Evolutionary conservation across 83 land plant genomes (phyloP), one percentile per base, ranked within the genome.

Genomic region (Larix sibirica): DNA sequence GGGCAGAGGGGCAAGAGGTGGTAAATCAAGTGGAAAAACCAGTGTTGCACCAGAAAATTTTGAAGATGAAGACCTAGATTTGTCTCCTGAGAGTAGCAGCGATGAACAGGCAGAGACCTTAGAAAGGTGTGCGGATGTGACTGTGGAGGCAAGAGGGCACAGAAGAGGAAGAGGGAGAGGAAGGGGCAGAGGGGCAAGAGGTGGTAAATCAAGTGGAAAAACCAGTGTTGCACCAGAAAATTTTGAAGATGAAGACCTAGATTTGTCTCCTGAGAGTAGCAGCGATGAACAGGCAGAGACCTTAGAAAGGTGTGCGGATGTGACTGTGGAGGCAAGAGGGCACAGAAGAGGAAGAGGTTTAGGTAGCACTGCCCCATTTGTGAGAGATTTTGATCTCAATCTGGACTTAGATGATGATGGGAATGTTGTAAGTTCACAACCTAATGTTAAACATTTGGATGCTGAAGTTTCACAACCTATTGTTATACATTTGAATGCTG

Each of bases 321-420:
- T 74, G 65, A 38, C 54, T 16, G 28, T 28, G 28, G 28, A 28
- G 28, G 28, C 28, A 28, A 28, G 28, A 28, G 28, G 60, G 36
- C 6, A 54, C 56, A 54, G 56, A 12, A 54, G 28, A 28, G 28
- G 28, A 28, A 28, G 28, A 28, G 28, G 28, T n/a, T n/a, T 62
- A 62, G 36, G 1, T 17, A 82, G 44, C 24, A 70, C 82, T 5
- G 66, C 6, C 12, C 73, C 79, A 20, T 62, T 79, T 8, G 62
- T 80, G 12, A 81, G 91, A 33, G 87, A 88, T 44, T 90, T 94
- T 84, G 95, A 94, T 82, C 88, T 94, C 17, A 94, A 94, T 64
- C 61, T 89, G 56, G 91, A 87, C 6, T 60, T 91, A 28, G 85
- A 87, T 78, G 96, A 92, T 17, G 81, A 79, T 81, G 91, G 84